phyloP scores from a whole-genome alignment of 1,284 basidiomycete genomes.

The Ceratobasidium sp. region DNA sequence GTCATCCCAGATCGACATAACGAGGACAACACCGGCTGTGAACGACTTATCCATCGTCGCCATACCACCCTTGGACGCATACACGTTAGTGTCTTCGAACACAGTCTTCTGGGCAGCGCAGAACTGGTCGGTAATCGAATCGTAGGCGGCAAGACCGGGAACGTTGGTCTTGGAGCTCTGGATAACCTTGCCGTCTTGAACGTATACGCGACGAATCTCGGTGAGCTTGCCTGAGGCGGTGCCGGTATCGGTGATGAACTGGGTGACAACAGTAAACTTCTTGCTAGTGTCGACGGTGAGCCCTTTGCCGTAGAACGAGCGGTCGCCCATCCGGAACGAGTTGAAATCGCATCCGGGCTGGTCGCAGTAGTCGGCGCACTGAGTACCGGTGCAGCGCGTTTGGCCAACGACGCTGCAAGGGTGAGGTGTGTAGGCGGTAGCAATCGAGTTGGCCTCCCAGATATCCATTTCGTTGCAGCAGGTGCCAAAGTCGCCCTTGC shows the following conservation, averaged over 20 bases:
- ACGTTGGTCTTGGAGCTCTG: constrained; percentile 64
- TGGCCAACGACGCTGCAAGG: too few species aligned
- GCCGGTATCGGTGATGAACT: constrained; percentile 65
- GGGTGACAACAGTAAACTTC: constrained; percentile 69
- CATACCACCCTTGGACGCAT: constrained; percentile 65
- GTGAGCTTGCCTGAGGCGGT: constrained; percentile 63
- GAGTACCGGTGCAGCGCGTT: too few species aligned
- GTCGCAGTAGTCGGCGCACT: too few species aligned
- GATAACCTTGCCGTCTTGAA: constrained; percentile 67
- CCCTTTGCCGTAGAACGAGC: constrained; percentile 65
- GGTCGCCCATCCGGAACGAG: constrained; percentile 60
- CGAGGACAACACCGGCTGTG: constrained; percentile 67
- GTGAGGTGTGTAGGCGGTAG: constrained; percentile 64
- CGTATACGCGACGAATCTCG: constrained; percentile 69
- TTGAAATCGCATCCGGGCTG: constrained; percentile 33
- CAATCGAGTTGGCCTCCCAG: constrained; percentile 63
- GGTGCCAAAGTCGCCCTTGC: constrained; percentile 63
- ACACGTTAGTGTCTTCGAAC: constrained; percentile 65
- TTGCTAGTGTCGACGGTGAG: constrained; percentile 65
- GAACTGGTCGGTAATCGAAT: constrained; percentile 56
- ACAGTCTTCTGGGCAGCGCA: constrained; percentile 63
- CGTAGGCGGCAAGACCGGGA: constrained; percentile 53
- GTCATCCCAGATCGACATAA: constrained; percentile 72
- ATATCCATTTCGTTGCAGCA: constrained; percentile 61
- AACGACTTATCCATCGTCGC: constrained; percentile 64